Percentiles rank a stretch among this genome's conserved stretches.
Evolutionary conservation across 768 basidiomycete species (phyloP).

Genomic region (Hericium coralloides): DNA sequence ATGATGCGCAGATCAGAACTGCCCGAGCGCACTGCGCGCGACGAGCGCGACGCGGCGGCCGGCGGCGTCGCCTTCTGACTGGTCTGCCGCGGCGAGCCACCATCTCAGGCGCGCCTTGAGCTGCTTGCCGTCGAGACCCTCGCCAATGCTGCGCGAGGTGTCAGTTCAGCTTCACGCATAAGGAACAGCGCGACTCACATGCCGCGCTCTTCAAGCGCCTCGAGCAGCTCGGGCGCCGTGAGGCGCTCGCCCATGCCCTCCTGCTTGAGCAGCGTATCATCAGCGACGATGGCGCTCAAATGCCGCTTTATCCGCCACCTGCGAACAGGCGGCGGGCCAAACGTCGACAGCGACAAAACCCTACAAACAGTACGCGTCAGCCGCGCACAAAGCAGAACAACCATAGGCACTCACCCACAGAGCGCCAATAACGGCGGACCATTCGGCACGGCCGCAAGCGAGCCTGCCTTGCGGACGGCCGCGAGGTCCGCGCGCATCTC

Average conservation of each 20-base stretch:
- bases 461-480: slow-evolving; percentile 23
- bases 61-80: slow-evolving; percentile 27
- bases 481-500: slow-evolving; percentile 14
- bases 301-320: slow-evolving; percentile 28
- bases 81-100: slow-evolving; percentile 52
- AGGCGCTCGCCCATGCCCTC: slow-evolving; percentile 39
- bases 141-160: slow-evolving; percentile 25
- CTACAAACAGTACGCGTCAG: slow-evolving; percentile 14
- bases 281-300: slow-evolving; percentile 36
- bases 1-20: slow-evolving; percentile 4
- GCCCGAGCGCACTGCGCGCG: slow-evolving; percentile 24
- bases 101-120: slow-evolving; percentile 45
- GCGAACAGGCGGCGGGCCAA: slow-evolving; percentile 28
- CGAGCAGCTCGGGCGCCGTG: slow-evolving; percentile 44
- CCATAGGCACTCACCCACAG: slow-evolving; percentile 45
- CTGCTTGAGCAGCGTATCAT: slow-evolving; percentile 53
- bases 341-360: slow-evolving; percentile 28
- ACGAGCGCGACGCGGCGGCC: slow-evolving; percentile 45
- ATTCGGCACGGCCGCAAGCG: slow-evolving; percentile 23
- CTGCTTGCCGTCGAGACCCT: slow-evolving; percentile 29
- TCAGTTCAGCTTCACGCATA: not conserved
- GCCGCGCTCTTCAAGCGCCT: slow-evolving; percentile 69
- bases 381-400: slow-evolving; percentile 4
- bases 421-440: slow-evolving; percentile 30
- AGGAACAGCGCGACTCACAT: slow-evolving; percentile 40